Evolutionary conservation across 75 land plant species (phyloP).

Genomic region (Cryptomeria japonica): DNA sequence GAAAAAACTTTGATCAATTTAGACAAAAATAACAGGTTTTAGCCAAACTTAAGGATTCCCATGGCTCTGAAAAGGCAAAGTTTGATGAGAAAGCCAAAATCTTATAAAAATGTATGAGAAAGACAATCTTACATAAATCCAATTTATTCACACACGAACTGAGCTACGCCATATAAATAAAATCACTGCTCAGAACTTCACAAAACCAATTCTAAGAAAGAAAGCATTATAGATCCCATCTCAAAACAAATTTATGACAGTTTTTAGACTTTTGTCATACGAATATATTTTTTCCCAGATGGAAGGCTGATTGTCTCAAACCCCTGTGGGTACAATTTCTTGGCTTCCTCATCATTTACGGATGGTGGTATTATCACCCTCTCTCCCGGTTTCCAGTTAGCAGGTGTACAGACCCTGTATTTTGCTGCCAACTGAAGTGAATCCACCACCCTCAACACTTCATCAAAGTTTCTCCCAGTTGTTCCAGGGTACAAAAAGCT

Average conservation of each 20-base stretch:
- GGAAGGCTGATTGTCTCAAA: conserved; percentile 71
- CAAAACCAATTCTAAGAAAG: too few relatives aligned
- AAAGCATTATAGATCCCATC: background rate
- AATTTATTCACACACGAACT: too few relatives aligned
- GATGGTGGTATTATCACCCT: conserved; percentile 75
- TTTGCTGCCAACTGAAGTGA: conserved; percentile 71
- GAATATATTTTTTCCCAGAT: conserved; percentile 76
- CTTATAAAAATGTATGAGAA: too few relatives aligned
- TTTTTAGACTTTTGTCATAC: conserved; percentile 50
- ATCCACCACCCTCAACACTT: conserved; percentile 85
- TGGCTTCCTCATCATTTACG: conserved; percentile 75
- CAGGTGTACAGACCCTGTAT: conserved; percentile 87
- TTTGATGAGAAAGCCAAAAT: too few relatives aligned
- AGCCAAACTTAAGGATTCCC: too few relatives aligned
- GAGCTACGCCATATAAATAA: too few relatives aligned
- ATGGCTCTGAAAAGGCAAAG: too few relatives aligned
- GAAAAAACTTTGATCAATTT: too few relatives aligned
- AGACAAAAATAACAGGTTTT: too few relatives aligned
- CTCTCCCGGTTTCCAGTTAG: conserved; percentile 91
- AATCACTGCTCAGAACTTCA: too few relatives aligned
- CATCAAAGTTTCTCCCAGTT: conserved; percentile 92
- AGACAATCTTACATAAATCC: too few relatives aligned
- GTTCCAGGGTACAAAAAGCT: conserved; percentile 89
- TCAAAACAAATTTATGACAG: background rate
- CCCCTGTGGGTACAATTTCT: conserved; percentile 71